Conservation (phyloP, 164 flowering plant genomes). For the Chimonanthus praecox region DNA sequence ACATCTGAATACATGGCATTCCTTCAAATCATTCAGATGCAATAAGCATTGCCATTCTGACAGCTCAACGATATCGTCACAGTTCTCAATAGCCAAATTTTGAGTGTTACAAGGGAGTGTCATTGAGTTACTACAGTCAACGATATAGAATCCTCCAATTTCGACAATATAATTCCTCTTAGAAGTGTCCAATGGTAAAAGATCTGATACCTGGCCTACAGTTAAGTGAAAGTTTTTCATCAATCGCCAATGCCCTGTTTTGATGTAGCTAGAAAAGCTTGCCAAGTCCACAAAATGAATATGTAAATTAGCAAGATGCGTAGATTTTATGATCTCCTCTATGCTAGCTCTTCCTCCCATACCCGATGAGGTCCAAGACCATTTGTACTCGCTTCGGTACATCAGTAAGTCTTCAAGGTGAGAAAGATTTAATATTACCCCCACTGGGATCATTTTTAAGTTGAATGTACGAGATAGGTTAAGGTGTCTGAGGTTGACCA, state of each 20-base stretch:
- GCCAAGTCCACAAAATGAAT: neutral
- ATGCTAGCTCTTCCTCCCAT: neutral
- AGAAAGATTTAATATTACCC: neutral
- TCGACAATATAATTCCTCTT: neutral
- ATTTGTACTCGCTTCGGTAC: neutral
- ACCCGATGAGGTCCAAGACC: neutral
- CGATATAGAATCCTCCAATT: neutral
- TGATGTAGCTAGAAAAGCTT: neutral
- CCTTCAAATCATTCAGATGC: neutral
- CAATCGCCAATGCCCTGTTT: neutral
- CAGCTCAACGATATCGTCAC: neutral
- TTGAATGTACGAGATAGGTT: neutral
- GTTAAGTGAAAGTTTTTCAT: neutral
- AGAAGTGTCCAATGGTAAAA: neutral
- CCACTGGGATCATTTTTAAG: neutral
- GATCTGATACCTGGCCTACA: neutral
- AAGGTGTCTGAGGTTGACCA: neutral
- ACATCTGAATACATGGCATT: neutral
- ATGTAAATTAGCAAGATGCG: neutral
- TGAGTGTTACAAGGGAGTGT: neutral
- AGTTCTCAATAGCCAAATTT: neutral
- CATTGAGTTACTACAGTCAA: neutral
- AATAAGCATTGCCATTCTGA: neutral
- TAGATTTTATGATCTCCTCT: neutral
- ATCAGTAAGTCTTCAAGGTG: constrained; percentile 1